Conservation (phyloP, 169 alveolate genomes). For the Eimeria maxima region DNA sequence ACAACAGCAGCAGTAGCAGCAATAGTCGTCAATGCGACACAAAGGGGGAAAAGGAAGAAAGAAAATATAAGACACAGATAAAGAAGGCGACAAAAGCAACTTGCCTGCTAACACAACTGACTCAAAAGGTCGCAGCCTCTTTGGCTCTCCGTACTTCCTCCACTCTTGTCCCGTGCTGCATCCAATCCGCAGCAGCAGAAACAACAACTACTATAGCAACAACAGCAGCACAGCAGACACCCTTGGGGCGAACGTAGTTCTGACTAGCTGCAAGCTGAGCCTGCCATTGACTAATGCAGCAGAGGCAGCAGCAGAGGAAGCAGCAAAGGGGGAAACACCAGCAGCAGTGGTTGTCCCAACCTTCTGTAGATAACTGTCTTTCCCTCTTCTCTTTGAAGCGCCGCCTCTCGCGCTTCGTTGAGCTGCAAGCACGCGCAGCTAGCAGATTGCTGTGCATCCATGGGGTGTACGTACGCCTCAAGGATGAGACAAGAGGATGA, state of each 20-base stretch:
- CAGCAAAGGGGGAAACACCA: background rate
- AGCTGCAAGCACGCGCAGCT: constrained; percentile 58
- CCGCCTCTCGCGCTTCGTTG: constrained; percentile 77
- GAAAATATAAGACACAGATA: background rate
- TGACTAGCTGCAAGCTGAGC: background rate
- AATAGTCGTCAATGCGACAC: background rate
- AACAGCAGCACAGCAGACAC: constrained; percentile 31
- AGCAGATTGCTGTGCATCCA: background rate
- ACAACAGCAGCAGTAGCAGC: background rate
- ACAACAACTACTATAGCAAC: constrained; percentile 5
- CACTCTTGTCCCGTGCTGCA: constrained; percentile 88
- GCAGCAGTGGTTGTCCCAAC: background rate
- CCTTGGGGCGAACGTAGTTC: background rate
- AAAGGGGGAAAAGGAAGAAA: background rate
- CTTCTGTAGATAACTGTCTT: constrained; percentile 87
- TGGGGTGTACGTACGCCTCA: constrained; percentile 2
- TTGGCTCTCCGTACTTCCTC: constrained; percentile 90
- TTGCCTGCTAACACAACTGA: constrained; percentile 87
- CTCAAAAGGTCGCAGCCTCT: constrained; percentile 87
- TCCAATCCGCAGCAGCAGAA: background rate
- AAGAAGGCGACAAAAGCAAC: background rate
- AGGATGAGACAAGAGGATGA: background rate
- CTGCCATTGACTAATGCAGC: background rate
- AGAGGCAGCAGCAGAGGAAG: background rate
- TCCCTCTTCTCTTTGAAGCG: constrained; percentile 87